A percentile compares a stretch with the other conserved stretches of the same genome.
Conservation (phyloP, 192 early-diverging fungal genomes). For the Entomortierella parvispora region DNA sequence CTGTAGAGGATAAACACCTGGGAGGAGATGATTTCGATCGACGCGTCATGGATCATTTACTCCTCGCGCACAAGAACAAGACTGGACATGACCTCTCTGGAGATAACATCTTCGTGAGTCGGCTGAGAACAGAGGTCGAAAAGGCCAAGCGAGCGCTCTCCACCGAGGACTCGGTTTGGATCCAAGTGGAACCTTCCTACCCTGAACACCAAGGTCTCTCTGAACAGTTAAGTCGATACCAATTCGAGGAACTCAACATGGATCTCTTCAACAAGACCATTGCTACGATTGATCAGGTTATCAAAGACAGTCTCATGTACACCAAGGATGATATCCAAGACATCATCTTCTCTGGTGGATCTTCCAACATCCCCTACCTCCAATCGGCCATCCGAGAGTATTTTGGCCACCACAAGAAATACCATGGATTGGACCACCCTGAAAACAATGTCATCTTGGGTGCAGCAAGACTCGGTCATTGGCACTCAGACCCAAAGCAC, state of each 20-base stretch:
- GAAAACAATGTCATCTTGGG: constrained; percentile 88
- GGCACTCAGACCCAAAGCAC: neutral
- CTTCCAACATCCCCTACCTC: constrained; percentile 89
- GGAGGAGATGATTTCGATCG: constrained; percentile 92
- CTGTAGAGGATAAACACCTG: constrained; percentile 81
- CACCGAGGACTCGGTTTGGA: constrained; percentile 8
- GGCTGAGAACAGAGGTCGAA: constrained; percentile 49
- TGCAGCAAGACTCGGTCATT: constrained; percentile 76
- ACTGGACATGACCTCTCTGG: constrained; percentile 23
- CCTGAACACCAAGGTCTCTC: constrained; percentile 66
- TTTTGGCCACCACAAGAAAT: constrained; percentile 87
- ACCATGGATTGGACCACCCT: constrained; percentile 81
- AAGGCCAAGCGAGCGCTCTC: constrained; percentile 21
- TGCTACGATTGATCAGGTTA: constrained; percentile 83
- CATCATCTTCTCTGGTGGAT: constrained; percentile 88
- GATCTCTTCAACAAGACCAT: constrained; percentile 88
- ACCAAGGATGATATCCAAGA: constrained; percentile 84
- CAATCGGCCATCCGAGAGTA: constrained; percentile 81
- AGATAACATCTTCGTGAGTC: constrained; percentile 4
- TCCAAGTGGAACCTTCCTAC: constrained; percentile 2
- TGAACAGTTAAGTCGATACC: constrained; percentile 86
- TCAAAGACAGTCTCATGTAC: constrained; percentile 76
- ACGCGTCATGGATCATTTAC: constrained; percentile 86
- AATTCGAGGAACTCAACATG: constrained; percentile 90
- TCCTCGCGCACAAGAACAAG: constrained; percentile 84